phyloP scores from a whole-genome alignment of 129 eudicot species.

The Chrysanthemum makinoi region DNA sequence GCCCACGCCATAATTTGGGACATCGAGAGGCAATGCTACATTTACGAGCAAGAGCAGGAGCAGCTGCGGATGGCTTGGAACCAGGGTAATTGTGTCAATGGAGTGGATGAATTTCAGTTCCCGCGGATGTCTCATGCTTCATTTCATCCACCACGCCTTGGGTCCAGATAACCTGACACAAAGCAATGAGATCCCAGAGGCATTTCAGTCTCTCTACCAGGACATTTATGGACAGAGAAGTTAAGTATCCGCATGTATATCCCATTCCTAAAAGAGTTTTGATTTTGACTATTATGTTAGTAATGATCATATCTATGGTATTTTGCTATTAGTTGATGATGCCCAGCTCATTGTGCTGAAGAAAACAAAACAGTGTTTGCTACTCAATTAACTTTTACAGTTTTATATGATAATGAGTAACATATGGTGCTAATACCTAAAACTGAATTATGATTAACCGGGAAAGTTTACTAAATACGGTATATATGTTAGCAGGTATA shows the following conservation, averaged over 20 bases:
- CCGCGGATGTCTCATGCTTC: not conserved
- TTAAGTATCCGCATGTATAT: not conserved
- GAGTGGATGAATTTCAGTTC: constrained; percentile 5
- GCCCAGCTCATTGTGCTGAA: too few relatives aligned
- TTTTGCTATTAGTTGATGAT: too few relatives aligned
- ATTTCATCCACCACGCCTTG: not conserved
- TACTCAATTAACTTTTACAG: too few relatives aligned
- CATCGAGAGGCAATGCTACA: constrained; percentile 11
- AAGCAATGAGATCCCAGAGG: not conserved
- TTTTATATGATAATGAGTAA: too few relatives aligned
- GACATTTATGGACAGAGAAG: not conserved
- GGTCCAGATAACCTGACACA: not conserved
- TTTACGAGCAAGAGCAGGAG: constrained; percentile 7
- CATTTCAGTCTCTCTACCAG: constrained; percentile 1
- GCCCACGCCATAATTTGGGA: constrained; percentile 10
- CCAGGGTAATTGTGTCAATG: not conserved
- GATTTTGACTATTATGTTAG: too few relatives aligned
- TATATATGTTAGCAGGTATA: too few relatives aligned
- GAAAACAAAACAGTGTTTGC: too few relatives aligned
- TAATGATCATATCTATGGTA: too few relatives aligned
- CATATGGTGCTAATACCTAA: too few relatives aligned
- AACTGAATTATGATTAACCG: too few relatives aligned
- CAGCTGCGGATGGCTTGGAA: constrained; percentile 12
- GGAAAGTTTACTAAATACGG: too few relatives aligned
- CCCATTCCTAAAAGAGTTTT: too few relatives aligned